These are phyloP conservation scores for Corymbia calophylla DNA, from an alignment of 441 rosid species.

Conservation along the genomic window DNA sequence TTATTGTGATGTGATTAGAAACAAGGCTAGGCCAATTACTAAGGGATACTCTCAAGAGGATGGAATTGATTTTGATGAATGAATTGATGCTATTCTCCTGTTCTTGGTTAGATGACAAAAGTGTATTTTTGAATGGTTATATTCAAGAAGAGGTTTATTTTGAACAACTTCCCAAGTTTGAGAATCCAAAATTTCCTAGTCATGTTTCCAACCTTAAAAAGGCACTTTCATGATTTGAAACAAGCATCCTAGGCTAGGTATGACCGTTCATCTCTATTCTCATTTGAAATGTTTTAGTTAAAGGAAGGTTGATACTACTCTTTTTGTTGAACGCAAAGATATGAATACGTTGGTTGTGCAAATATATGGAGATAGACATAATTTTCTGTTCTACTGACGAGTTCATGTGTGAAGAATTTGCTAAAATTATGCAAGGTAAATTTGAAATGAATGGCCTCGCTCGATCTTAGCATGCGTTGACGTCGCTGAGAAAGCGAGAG, in stretches of 20 bases:
- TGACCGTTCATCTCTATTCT: background rate
- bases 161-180: background rate
- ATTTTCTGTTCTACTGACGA: background rate
- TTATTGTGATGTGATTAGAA: background rate
- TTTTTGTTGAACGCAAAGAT: background rate
- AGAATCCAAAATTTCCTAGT: background rate
- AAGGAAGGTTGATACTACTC: background rate
- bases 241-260: rapidly evolving
- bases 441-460: background rate
- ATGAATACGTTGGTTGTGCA: background rate
- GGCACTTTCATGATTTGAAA: background rate
- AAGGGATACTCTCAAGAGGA: background rate
- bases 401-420: background rate
- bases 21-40: background rate
- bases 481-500: rapidly evolving
- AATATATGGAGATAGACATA: background rate
- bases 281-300: background rate
- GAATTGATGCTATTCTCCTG: background rate
- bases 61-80: background rate
- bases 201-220: background rate
- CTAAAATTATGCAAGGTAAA: background rate
- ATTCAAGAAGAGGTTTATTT: background rate
- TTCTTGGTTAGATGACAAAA: background rate
- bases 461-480: background rate
- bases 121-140: background rate